Evolutionary conservation across 495 filamentous ascomycete genomes (phyloP), one percentile per base, ranked within the genome.

Genomic region (Neurospora sp.): DNA sequence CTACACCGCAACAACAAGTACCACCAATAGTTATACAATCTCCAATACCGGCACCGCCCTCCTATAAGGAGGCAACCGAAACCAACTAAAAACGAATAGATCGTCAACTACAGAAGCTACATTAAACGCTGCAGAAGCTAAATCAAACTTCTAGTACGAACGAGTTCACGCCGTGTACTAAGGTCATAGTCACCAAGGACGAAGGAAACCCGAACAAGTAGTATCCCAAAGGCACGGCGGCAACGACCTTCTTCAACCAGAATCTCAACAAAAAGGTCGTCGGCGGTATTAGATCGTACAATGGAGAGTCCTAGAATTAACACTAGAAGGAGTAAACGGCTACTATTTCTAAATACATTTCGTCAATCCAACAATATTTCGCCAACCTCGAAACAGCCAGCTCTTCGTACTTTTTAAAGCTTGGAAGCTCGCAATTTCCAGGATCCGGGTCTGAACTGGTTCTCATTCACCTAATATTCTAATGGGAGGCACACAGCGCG

Each of bases 81-180:
- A 3, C 13, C 39, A 42, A 28, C 24, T 28, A 2, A 28, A 17
- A 42, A 4, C 39, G 39, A 17, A 6, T 6, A 5, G 40, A 7
- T 17, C 40, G 0, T 19, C 42, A 45, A n/a, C 19, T 3, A 8
- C 7, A 45, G 7, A n/a, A 45, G 19, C 8, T n/a, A 2, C 1
- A 45, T 9, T n/a, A 7, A 40, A n/a, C 17, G 0, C 13, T 4
- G 13, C 39, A 40, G 39, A 17, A 40, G 39, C 5, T 17, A 4
- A 6, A 40, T 17, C 17, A 4, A 40, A 40, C 11, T 39, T 13
- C 11, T 45, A n/a, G 17, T 4, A 7, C 5, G 3, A 72, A 66
- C 5, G 0, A 24, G 0, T 79, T 70, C 59, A 81, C 78, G 37
- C 78, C 79, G 0, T 80, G 75, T 54, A 70, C 73, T 15, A 72